Percentiles rank a stretch among this genome's conserved stretches.
Evolutionary conservation across 495 filamentous ascomycete species (phyloP).

Genomic region (Aspergillus affinis): DNA sequence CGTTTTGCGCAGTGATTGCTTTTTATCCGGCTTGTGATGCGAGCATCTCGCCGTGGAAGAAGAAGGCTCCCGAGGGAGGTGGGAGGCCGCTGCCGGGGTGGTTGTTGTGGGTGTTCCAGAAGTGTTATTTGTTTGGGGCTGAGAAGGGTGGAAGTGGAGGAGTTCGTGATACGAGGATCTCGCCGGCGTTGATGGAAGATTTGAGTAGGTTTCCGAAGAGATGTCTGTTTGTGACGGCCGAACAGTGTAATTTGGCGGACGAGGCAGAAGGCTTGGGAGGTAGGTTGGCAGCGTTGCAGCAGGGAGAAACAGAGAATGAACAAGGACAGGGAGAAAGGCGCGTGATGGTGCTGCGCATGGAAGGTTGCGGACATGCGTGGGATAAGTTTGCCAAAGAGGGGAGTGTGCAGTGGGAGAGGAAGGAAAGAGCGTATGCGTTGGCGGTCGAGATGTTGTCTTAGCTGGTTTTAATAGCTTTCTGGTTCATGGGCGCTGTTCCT

Average conservation of each 20-base stretch:
- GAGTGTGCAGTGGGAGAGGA: slow-evolving; percentile 12
- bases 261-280: slow-evolving; percentile 30
- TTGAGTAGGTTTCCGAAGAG: slow-evolving; percentile 20
- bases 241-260: slow-evolving; percentile 25
- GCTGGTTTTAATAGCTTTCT: background rate
- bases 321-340: slow-evolving; percentile 16
- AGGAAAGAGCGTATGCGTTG: slow-evolving; percentile 16
- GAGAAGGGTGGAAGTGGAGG: slow-evolving; percentile 9
- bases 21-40: slow-evolving; percentile 28
- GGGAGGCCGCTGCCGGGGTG: slow-evolving; percentile 1
- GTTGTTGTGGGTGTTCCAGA: slow-evolving; percentile 1
- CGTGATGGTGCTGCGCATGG: slow-evolving; percentile 25
- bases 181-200: slow-evolving; percentile 22
- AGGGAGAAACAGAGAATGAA: background rate
- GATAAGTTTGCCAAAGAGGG: slow-evolving; percentile 21
- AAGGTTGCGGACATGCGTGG: slow-evolving; percentile 30
- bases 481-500: background rate
- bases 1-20: slow-evolving; percentile 19
- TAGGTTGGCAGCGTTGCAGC: slow-evolving; percentile 11
- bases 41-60: background rate
- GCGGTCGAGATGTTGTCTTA: slow-evolving; percentile 20
- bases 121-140: background rate
- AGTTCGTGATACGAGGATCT: slow-evolving; percentile 24
- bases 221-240: slow-evolving; percentile 28
- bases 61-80: background rate